phyloP scores from a whole-genome alignment of 2,329 filamentous ascomycete species.

The Akanthomyces muscarius region DNA sequence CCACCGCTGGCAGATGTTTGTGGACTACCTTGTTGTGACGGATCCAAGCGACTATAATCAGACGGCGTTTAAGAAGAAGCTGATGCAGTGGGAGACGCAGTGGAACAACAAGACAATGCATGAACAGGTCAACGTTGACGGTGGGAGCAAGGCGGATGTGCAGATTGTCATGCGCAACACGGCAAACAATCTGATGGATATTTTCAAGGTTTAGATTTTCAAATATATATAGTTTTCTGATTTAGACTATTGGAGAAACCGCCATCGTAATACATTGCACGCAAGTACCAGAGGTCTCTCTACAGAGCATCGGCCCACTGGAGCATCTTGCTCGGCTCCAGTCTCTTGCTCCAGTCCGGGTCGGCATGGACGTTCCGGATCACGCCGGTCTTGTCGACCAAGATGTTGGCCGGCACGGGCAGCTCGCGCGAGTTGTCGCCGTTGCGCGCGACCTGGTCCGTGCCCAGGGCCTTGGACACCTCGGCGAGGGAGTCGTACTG shows the following conservation, averaged over 20 bases:
- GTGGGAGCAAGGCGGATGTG: not conserved
- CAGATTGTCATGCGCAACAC: slow-evolving; percentile 5
- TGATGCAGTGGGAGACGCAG: slow-evolving; percentile 6
- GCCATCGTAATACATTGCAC: not conserved
- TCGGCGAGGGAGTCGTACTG: slow-evolving; percentile 27
- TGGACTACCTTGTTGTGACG: slow-evolving; percentile 32
- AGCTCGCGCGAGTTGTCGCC: slow-evolving; percentile 36
- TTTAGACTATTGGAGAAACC: not conserved
- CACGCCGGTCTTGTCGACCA: slow-evolving; percentile 33
- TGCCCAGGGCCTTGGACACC: slow-evolving; percentile 27
- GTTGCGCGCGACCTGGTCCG: slow-evolving; percentile 31
- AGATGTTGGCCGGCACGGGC: slow-evolving; percentile 36
- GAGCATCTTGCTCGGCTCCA: slow-evolving; percentile 33
- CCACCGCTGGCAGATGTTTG: slow-evolving; percentile 41
- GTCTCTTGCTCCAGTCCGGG: slow-evolving; percentile 34
- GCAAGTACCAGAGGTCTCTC: not conserved
- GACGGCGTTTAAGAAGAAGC: slow-evolving; percentile 3
- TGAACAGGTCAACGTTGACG: not conserved
- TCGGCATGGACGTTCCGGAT: slow-evolving; percentile 35
- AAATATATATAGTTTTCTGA: not conserved
- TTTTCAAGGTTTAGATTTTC: not conserved
- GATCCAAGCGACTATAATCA: not conserved
- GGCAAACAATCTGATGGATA: not conserved
- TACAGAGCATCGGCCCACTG: slow-evolving; percentile 31
- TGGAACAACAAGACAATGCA: slow-evolving; percentile 3